Conservation (phyloP, 202 grass and related monocot species). For the Miscanthus sacchariflorus region DNA sequence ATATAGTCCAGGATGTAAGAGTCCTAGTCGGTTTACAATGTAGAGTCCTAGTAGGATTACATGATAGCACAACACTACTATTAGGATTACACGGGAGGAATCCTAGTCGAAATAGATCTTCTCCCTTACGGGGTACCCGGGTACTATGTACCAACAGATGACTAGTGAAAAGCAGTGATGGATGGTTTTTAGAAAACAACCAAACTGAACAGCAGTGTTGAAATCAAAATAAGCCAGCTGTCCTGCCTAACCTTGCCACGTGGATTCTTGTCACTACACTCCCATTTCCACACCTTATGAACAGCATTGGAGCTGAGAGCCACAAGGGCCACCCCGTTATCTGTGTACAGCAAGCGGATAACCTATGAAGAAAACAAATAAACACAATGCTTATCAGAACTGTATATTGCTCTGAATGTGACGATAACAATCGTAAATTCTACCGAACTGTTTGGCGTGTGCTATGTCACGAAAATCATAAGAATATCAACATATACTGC, state of each 20-base stretch:
- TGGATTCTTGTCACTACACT: conserved; percentile 63
- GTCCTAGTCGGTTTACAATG: no score
- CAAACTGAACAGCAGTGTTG: conserved; percentile 8
- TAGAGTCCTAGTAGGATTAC: no score
- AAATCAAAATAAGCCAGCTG: conserved; percentile 26
- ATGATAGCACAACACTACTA: no score
- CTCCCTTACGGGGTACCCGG: no score
- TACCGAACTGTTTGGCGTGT: background rate
- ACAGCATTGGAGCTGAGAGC: conserved; percentile 77
- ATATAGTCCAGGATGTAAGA: no score
- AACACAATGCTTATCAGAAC: background rate
- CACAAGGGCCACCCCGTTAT: conserved; percentile 73
- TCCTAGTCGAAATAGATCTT: no score
- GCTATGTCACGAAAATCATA: background rate
- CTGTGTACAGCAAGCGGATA: conserved; percentile 78
- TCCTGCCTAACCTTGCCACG: conserved; percentile 66
- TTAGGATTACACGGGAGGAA: no score
- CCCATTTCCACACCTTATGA: conserved; percentile 97
- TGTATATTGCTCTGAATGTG: background rate
- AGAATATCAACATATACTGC: background rate
- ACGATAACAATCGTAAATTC: background rate
- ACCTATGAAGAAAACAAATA: conserved; percentile 56
- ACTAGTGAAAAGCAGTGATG: conserved; percentile 20
- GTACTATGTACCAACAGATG: conserved; percentile 10
- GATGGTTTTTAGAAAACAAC: background rate